Percentiles rank a stretch among this genome's conserved stretches.
Evolutionary conservation across 2,329 filamentous ascomycete species (phyloP).

Genomic region (Aspergillus sp.): DNA sequence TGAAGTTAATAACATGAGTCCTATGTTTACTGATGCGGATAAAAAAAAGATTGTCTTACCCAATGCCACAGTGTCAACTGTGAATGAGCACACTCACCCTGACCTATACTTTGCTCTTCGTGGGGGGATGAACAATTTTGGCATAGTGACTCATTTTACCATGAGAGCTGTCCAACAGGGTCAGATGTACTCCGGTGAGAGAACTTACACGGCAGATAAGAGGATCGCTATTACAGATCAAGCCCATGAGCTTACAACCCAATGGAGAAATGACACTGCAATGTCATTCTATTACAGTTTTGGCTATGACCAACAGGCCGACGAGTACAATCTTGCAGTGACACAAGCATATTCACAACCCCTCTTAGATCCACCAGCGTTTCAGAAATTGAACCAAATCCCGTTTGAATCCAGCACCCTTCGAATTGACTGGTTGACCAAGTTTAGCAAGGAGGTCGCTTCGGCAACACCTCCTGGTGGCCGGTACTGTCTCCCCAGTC

Average conservation of each 20-base stretch:
- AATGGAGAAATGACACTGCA: constrained; percentile 1
- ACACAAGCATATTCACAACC: neutral
- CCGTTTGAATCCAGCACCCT: neutral
- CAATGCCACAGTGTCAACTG: constrained; percentile 19
- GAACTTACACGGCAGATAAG: constrained; percentile 10
- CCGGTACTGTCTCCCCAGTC: constrained; percentile 1
- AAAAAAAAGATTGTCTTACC: constrained; percentile 14
- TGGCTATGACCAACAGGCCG: neutral
- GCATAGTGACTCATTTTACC: constrained; percentile 31
- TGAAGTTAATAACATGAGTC: no score
- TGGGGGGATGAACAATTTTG: constrained; percentile 37
- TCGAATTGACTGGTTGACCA: neutral
- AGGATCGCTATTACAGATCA: constrained; percentile 3
- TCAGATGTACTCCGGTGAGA: constrained; percentile 29
- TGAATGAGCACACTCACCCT: constrained; percentile 18
- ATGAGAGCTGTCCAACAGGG: constrained; percentile 31
- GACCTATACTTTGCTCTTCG: constrained; percentile 34
- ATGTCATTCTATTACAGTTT: constrained; percentile 4
- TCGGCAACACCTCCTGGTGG: constrained; percentile 9
- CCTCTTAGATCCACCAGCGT: neutral
- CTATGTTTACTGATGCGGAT: neutral
- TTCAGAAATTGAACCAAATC: neutral
- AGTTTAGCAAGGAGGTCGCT: constrained; percentile 7
- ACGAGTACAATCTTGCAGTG: neutral
- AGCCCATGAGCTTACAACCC: constrained; percentile 3